Base-by-base conservation (phyloP, 371 early-diverging fungal species). In the Mortierella sp. region DNA sequence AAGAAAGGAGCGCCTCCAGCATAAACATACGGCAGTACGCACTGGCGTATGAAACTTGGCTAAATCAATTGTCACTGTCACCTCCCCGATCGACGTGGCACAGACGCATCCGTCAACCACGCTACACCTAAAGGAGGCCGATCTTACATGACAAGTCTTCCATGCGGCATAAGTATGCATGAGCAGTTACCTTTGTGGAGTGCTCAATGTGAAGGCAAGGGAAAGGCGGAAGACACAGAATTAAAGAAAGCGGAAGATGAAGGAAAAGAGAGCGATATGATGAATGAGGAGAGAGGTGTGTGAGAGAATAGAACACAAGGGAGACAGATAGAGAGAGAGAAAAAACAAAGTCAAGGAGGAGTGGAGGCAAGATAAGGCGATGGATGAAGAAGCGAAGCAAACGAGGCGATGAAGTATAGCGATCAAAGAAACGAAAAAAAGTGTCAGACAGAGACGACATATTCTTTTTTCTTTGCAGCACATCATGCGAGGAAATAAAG, bases 71-170 rank as follows among this genome's bases (percentile, higher is more conserved):
- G 61, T 45, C 61, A 63, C 63, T 16, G 63, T 63, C 70, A 70
- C 47, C 61, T 63, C 70, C 63, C 70, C 70, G 70, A 34, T 47
- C 71, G 9, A 47, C 47, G 47, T 19, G 47, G 47, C 47, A 47
- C 22, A 47, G 47, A 66, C 24, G 58, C 1, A 47, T 64, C 71
- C 52, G 40, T 71, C 64, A 14, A 71, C 71, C 71, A 71, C 50
- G 64, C 52, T 70, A 70, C 44, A 70, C 31, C 70, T 70, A 70
- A 70, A 70, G 70, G 70, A 70, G 70, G 63, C 70, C 64, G 63
- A 63, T 63, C 70, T 70, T 19, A 70, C 70, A 70, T 22, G 70
- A 70, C 63, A 63, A 70, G 70, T 63, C 70, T 63, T 70, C 45
- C 70, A 70, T 61, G 70, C 14, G 31, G 70, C 70, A 34, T 47